A percentile compares a stretch with the other conserved stretches of the same genome.
phyloP scores from a whole-genome alignment of 345 rosid species.

The Boechera divaricarpa region DNA sequence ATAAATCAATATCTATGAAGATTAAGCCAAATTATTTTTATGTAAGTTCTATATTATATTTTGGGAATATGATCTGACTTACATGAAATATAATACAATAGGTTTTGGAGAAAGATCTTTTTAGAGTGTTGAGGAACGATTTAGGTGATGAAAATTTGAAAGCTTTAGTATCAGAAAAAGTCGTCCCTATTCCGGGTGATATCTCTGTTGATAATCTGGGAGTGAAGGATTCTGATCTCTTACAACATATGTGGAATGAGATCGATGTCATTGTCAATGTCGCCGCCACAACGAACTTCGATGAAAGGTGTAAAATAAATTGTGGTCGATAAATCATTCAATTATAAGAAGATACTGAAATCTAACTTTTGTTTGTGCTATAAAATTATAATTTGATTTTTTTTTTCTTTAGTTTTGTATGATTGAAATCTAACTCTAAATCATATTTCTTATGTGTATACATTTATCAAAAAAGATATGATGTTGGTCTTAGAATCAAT shows the following conservation, averaged over 20 bases:
- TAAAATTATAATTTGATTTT: neutral
- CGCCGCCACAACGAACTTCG: constrained; percentile 77
- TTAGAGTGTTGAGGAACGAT: constrained; percentile 55
- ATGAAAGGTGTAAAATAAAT: constrained; percentile 59
- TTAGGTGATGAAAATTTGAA: constrained; percentile 47
- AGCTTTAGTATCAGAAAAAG: constrained; percentile 56
- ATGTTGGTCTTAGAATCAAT: constrained; percentile 62
- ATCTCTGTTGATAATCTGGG: constrained; percentile 58
- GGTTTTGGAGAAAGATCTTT: constrained; percentile 64
- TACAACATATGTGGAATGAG: constrained; percentile 53
- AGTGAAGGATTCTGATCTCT: constrained; percentile 46
- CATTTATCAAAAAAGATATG: constrained; percentile 53
- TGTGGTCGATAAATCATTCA: neutral
- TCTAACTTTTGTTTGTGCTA: constrained; percentile 4
- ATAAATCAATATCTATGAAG: neutral
- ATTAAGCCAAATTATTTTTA: neutral
- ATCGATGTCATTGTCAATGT: constrained; percentile 62
- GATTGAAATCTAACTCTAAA: constrained; percentile 3
- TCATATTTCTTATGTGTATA: neutral
- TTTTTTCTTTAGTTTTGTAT: neutral
- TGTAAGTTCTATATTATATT: neutral
- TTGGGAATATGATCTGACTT: neutral
- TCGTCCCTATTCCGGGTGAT: constrained; percentile 58
- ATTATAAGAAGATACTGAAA: neutral
- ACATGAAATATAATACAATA: constrained; percentile 23